Conservation (phyloP, 2,329 filamentous ascomycete species). For the Penicillium glabrum region DNA sequence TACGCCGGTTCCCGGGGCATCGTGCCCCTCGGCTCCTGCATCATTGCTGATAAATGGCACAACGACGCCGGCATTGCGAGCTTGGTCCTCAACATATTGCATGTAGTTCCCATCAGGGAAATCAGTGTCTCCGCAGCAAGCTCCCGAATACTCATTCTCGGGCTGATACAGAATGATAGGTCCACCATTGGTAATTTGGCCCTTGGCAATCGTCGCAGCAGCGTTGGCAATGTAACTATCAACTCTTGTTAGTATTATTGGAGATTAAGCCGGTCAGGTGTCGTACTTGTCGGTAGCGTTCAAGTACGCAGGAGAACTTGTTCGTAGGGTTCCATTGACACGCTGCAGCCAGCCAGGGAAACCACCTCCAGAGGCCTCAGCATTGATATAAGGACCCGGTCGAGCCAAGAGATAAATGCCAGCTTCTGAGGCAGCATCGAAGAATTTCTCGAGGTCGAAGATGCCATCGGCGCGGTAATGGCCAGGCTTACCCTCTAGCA, state of each 20-base stretch:
- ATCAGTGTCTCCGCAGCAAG: constrained; percentile 43
- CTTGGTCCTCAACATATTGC: constrained; percentile 68
- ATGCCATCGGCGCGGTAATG: constrained; percentile 69
- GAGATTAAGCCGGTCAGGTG: no score
- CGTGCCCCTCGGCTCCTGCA: constrained; percentile 59
- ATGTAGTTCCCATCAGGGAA: constrained; percentile 71
- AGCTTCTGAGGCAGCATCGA: constrained; percentile 69
- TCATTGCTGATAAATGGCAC: constrained; percentile 78
- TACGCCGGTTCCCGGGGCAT: constrained; percentile 61
- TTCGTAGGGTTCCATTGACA: constrained; percentile 64
- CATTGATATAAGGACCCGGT: constrained; percentile 76
- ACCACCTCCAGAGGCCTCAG: constrained; percentile 72
- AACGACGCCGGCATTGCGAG: constrained; percentile 65
- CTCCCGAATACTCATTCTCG: constrained; percentile 74
- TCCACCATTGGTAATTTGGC: constrained; percentile 79
- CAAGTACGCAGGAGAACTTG: constrained; percentile 61
- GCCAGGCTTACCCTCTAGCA: constrained; percentile 72
- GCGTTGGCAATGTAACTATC: constrained; percentile 62
- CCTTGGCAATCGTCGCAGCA: constrained; percentile 66
- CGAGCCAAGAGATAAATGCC: constrained; percentile 75
- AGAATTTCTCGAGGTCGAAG: constrained; percentile 72
- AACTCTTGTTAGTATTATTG: constrained; percentile 6
- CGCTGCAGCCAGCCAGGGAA: constrained; percentile 79
- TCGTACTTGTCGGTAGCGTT: constrained; percentile 64
- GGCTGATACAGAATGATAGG: constrained; percentile 77